Percentiles rank a stretch among this genome's conserved stretches.
Evolutionary conservation across 2,329 filamentous ascomycete species (phyloP).

Genomic region (Phoma sp.): DNA sequence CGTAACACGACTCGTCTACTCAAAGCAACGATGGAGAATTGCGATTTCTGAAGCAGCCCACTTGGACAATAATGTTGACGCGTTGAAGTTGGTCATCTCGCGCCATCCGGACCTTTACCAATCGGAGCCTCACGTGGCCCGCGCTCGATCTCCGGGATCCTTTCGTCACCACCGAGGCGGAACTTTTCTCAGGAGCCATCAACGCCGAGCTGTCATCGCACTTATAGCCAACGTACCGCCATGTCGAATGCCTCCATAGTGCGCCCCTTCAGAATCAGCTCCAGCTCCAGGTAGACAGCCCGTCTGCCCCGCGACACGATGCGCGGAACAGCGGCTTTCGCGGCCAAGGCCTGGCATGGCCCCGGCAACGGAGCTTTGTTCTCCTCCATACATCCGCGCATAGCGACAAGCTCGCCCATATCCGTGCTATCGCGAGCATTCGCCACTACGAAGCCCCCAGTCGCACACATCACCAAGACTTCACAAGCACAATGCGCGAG

Average conservation of each 20-base stretch:
- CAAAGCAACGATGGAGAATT: neutral
- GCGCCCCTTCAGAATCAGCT: constrained; percentile 19
- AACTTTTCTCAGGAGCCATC: constrained; percentile 36
- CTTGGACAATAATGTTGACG: constrained; percentile 13
- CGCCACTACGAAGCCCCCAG: constrained; percentile 17
- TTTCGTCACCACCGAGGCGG: constrained; percentile 40
- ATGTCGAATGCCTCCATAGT: constrained; percentile 35
- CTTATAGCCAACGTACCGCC: constrained; percentile 19
- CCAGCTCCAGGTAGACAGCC: constrained; percentile 31
- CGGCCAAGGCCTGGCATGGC: constrained; percentile 45
- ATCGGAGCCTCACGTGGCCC: constrained; percentile 30
- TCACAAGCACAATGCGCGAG: constrained; percentile 5
- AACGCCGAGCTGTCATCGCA: constrained; percentile 22
- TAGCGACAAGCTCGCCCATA: constrained; percentile 24
- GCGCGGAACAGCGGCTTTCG: constrained; percentile 42
- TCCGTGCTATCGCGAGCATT: constrained; percentile 24
- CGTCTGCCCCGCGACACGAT: constrained; percentile 39
- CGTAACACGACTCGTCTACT: neutral
- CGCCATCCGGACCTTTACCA: constrained; percentile 14
- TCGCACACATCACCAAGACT: neutral
- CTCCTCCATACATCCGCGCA: constrained; percentile 41
- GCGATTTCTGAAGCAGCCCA: neutral
- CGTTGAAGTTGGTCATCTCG: constrained; percentile 19
- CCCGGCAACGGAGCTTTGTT: constrained; percentile 45
- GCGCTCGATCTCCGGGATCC: constrained; percentile 20